Percentiles rank a stretch among this genome's conserved stretches.
Conservation (phyloP, 2,329 filamentous ascomycete species). For the Chrysosporium keratinophilum region DNA sequence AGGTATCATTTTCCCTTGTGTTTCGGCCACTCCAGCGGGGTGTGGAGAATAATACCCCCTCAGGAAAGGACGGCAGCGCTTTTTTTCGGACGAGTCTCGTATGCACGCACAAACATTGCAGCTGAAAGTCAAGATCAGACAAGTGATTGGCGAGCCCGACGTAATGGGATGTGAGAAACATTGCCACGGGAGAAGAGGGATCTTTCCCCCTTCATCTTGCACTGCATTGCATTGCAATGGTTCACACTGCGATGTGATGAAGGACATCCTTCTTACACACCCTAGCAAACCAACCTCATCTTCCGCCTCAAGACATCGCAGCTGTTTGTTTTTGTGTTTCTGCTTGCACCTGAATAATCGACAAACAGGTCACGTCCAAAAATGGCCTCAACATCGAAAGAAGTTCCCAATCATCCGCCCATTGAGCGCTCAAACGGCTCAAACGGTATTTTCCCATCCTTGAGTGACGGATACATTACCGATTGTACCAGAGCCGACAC, state of each 20-base stretch:
- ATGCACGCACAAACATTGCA: no score
- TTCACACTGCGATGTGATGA: no score
- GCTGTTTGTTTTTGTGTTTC: background rate
- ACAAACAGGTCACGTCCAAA: no score
- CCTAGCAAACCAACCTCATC: no score
- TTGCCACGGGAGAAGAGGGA: no score
- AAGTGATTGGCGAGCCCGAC: no score
- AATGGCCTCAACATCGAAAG: background rate
- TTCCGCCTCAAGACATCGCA: background rate
- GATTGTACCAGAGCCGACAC: background rate
- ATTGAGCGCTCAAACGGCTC: background rate
- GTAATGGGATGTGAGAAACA: no score
- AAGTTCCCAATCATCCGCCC: background rate
- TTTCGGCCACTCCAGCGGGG: background rate
- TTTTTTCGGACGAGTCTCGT: background rate
- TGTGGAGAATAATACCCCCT: background rate
- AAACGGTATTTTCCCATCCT: conserved; percentile 2
- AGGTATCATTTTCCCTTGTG: background rate
- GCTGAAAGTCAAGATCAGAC: no score
- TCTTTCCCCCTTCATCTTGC: no score
- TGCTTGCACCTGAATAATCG: background rate
- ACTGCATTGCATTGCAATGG: no score
- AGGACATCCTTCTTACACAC: no score
- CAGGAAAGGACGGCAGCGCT: background rate
- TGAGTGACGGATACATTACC: conserved; percentile 3